These are phyloP conservation scores for Alternaria postmessia DNA, from an alignment of 2,329 filamentous ascomycete genomes.

Conservation along the genomic window DNA sequence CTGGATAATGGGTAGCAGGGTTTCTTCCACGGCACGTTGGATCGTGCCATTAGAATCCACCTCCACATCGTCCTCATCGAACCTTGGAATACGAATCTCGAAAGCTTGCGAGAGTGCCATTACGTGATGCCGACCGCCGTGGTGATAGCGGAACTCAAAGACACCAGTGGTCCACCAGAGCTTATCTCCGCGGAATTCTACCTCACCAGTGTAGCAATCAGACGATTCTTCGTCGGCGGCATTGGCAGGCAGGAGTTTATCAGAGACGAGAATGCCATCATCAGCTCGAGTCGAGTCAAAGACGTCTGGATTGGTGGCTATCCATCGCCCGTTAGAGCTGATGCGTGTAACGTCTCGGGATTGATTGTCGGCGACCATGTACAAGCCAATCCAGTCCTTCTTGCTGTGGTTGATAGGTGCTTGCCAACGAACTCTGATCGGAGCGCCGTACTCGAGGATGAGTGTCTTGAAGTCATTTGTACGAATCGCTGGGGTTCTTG, in stretches of 20 bases:
- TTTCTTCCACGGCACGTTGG: slow-evolving; percentile 74
- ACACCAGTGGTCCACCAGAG: slow-evolving; percentile 97
- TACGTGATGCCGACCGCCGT: slow-evolving; percentile 88
- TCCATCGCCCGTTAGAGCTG: slow-evolving; percentile 87
- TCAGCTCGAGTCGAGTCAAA: slow-evolving; percentile 81
- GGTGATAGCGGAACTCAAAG: slow-evolving; percentile 97
- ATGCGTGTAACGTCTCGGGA: slow-evolving; percentile 85
- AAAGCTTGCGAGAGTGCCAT: slow-evolving; percentile 95
- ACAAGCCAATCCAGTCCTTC: slow-evolving; percentile 94
- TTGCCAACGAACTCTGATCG: slow-evolving; percentile 88
- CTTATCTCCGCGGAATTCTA: slow-evolving; percentile 90
- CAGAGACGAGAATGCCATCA: slow-evolving; percentile 75
- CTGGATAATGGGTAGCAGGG: slow-evolving; percentile 81
- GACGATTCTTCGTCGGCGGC: slow-evolving; percentile 59
- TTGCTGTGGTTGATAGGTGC: slow-evolving; percentile 87
- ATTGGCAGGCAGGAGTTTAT: slow-evolving; percentile 64
- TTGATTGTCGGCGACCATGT: slow-evolving; percentile 93
- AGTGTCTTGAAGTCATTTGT: slow-evolving; percentile 73
- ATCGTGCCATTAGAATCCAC: slow-evolving; percentile 67
- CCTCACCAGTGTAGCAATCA: slow-evolving; percentile 77
- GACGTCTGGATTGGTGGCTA: slow-evolving; percentile 76
- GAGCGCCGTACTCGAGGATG: slow-evolving; percentile 86
- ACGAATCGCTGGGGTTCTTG: slow-evolving; percentile 69
- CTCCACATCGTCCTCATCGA: slow-evolving; percentile 76
- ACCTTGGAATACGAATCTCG: slow-evolving; percentile 83